phyloP scores from a whole-genome alignment of 1,284 basidiomycete species.

The Stereum hirsutum region DNA sequence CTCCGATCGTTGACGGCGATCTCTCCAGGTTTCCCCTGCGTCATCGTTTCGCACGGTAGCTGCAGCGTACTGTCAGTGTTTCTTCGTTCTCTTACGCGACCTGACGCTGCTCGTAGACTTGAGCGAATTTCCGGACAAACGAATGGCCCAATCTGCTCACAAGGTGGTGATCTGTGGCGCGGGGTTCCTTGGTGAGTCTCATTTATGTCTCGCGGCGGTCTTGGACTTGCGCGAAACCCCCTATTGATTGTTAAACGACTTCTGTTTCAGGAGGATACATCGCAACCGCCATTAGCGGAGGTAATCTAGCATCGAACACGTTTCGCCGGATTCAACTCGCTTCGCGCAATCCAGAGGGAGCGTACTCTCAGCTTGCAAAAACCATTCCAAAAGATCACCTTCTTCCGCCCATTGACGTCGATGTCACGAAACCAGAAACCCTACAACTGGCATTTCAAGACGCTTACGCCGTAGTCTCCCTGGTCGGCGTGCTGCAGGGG shows the following conservation, averaged over 20 bases:
- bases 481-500: slow-evolving; percentile 58
- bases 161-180: slow-evolving; percentile 59
- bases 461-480: slow-evolving; percentile 48
- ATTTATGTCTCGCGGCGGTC: too few species aligned
- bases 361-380: slow-evolving; percentile 23
- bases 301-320: slow-evolving; percentile 2
- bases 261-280: slow-evolving; percentile 5
- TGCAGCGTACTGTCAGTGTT: too few species aligned
- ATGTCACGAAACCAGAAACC: slow-evolving; percentile 41
- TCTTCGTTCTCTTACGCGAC: too few species aligned
- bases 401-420: slow-evolving; percentile 37
- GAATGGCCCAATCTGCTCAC: too few species aligned
- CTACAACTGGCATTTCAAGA: slow-evolving; percentile 38
- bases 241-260: background rate
- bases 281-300: slow-evolving; percentile 6
- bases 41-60: too few species aligned
- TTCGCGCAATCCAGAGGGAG: slow-evolving; percentile 39
- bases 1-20: too few species aligned
- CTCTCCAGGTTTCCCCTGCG: too few species aligned
- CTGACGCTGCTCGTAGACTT: too few species aligned
- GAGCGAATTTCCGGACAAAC: too few species aligned
- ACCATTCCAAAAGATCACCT: slow-evolving; percentile 20
- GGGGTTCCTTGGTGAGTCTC: slow-evolving; percentile 47
- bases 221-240: background rate
- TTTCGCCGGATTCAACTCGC: slow-evolving; percentile 38